Evolutionary conservation across 1,284 basidiomycete genomes (phyloP), one percentile per base, ranked within the genome.

Genomic region (Leccinum variabile): DNA sequence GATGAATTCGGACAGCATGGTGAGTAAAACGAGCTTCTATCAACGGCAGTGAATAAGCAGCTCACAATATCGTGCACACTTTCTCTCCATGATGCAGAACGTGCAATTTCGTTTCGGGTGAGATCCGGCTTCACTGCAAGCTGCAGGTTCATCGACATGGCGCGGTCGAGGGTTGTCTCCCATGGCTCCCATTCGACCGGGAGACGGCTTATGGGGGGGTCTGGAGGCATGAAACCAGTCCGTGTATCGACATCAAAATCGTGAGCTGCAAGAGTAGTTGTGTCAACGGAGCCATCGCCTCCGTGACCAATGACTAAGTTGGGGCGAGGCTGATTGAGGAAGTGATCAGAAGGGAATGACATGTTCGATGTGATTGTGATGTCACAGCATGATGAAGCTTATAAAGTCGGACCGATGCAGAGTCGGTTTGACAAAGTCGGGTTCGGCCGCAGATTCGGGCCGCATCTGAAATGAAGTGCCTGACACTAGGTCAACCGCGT

Each of bases 191-290:
- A 95, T 59, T 79, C 75, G 1, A 64, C 67, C 0, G 84, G 83
- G 1, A 98, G 82, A 10, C 88, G 83, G 44, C 75, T 69, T 0
- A 94, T 70, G 1, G 95, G 94, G 1, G 85, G 83, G 35, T 90
- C 84, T 0, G 92, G 91, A 1, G 96, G 95, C 82, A 98, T 87
- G 74, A 98, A 98, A 0, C 96, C 96, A 0, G 94, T 94, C 25
- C 89, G 82, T 2, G 92, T 92, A 72, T 97, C 93, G 67, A 98
- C 91, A 74, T 97, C 95, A 80, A 95, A 98, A 80, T 98, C 95
- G 73, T 95, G 93, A 4, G 93, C 90, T 13, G 94, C 92, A 60
- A 95, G 86, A 4, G 94, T 95, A 11, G 91, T 87, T 4, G 90
- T 93, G 75, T 95, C 93, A n/a, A 82, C 78, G 5, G 79, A 77